Conservation (phyloP, 306 rosid genomes). For the Castanospermum australe region DNA sequence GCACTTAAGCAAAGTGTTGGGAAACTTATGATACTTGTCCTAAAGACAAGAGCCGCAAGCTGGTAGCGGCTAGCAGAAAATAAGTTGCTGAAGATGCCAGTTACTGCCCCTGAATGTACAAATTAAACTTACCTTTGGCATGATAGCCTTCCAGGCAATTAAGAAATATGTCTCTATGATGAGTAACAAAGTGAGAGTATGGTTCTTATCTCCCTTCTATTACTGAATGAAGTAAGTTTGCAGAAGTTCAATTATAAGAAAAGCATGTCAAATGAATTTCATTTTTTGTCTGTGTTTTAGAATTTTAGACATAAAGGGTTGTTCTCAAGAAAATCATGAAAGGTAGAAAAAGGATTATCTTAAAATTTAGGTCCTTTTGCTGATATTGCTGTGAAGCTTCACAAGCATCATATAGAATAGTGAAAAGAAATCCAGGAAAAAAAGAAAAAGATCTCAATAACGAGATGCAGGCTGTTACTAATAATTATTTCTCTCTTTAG, state of each 20-base stretch:
- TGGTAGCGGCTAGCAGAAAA: neutral
- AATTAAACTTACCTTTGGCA: constrained; percentile 7
- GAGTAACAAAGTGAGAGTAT: neutral
- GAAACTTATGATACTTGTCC: neutral
- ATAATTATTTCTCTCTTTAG: no score
- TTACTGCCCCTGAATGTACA: neutral
- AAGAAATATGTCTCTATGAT: constrained; percentile 3
- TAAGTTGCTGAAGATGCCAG: neutral
- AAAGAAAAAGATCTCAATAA: no score
- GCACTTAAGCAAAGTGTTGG: no score
- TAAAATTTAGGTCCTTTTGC: neutral
- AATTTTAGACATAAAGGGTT: neutral
- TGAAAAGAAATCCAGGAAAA: no score
- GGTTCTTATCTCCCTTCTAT: neutral
- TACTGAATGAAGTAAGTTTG: constrained; percentile 1
- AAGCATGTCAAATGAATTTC: neutral
- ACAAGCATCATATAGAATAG: no score
- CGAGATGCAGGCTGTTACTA: no score
- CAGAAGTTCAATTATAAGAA: neutral
- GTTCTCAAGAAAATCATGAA: constrained; percentile 8
- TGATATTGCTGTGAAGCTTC: neutral
- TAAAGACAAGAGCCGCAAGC: neutral
- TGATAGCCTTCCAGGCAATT: neutral
- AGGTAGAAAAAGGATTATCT: no score
- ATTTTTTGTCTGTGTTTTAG: neutral